A percentile compares a stretch with the other conserved stretches of the same genome.
Conservation (phyloP, 768 basidiomycete species). For the Xerocomellus chrysenteron region DNA sequence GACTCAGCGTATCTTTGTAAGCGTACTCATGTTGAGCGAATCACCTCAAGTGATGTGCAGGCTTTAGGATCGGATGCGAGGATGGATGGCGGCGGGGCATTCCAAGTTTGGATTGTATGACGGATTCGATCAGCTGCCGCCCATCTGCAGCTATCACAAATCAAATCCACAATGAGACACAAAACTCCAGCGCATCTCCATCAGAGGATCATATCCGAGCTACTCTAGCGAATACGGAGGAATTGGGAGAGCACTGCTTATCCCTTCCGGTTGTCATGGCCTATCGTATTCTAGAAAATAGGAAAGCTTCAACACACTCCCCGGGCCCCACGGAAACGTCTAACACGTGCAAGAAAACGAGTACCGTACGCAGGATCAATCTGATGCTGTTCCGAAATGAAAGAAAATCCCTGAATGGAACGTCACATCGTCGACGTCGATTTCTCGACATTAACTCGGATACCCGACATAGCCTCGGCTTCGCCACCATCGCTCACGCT, state of each 20-base stretch:
- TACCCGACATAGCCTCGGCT: conserved; percentile 35
- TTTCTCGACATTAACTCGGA: conserved; percentile 64
- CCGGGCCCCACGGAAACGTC: conserved; percentile 8
- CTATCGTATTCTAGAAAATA: conserved; percentile 22
- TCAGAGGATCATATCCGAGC: background rate
- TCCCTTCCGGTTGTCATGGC: conserved; percentile 13
- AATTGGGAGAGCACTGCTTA: conserved; percentile 13
- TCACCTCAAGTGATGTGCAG: background rate
- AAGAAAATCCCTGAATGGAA: conserved; percentile 6
- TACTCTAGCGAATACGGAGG: conserved; percentile 8
- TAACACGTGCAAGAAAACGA: conserved; percentile 23
- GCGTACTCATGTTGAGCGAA: background rate
- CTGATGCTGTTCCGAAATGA: conserved; percentile 26
- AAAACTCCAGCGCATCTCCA: background rate
- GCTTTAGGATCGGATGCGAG: background rate
- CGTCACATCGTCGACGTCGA: conserved; percentile 48
- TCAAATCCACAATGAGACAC: background rate
- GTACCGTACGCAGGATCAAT: conserved; percentile 27
- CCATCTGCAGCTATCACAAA: background rate
- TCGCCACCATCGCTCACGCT: conserved; percentile 26
- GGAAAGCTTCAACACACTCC: conserved; percentile 12
- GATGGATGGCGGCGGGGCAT: background rate
- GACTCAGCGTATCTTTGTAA: conserved; percentile 18
- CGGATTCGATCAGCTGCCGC: background rate
- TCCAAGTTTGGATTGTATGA: conserved; percentile 4